Evolutionary conservation across 2,329 filamentous ascomycete species (phyloP), one percentile per base, ranked within the genome.

Genomic region (Cadophora gregata): DNA sequence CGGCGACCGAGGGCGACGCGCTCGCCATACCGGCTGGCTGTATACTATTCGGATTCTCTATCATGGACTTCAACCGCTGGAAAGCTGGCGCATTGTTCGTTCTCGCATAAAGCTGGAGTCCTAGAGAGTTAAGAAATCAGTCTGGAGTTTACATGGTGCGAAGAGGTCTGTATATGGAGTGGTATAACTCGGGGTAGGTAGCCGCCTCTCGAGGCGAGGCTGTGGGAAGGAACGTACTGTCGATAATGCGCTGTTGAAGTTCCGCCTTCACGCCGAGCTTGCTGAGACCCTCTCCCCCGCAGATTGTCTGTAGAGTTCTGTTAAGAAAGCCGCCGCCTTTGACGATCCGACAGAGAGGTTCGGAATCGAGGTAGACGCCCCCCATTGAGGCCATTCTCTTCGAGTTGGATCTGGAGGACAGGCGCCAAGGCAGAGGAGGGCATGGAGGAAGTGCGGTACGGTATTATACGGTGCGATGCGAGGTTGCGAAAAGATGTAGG

Each of bases 221-320:
- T 67, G 68, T 42, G 65, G 50, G 62, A 65, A 42, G 67, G 68
- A 27, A 58, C 55, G 33, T 84, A 98, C 96, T 86, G 67, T 87
- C 83, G 70, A 90, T 87, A 68, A 97, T 91, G 74, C 95, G 90
- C 66, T 82, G 81, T 79, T 97, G 93, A 67, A 98, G 82, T 50
- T 91, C 86, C 38, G 88, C 87, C 83, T 99, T 99, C 75, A 96
- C 90, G 24, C 96, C 96, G 31, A 90, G 92, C 68, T 92, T 90
- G 71, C 87, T 86, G 42, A 97, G 82, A 56, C 88, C 86, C 80
- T 97, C 92, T 68, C 86, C 82, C 70, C 88, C 86, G 76, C 95
- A 91, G 71, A 98, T 77, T 2, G 25, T 38, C 24, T 69, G 66
- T 3, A 78, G 72, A 33, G 68, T 68, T 62, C 64, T 74, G 67